Evolutionary conservation across 768 basidiomycete genomes (phyloP).

Genomic region (Boletus fagicola): DNA sequence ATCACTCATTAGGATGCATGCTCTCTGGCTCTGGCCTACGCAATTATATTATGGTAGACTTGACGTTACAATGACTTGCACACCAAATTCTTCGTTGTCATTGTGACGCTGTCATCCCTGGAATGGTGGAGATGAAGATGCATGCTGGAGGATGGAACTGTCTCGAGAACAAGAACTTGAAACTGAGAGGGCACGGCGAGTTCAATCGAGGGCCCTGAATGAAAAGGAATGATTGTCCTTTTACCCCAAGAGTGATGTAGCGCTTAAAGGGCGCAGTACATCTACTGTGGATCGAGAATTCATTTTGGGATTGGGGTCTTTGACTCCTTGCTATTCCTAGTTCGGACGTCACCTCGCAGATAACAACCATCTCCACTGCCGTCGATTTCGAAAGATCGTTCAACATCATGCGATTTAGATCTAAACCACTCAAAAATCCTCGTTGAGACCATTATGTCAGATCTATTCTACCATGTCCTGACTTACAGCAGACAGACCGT

Average conservation of each 20-base stretch:
- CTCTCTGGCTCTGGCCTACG: slow-evolving; percentile 7
- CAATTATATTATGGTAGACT: slow-evolving; percentile 13
- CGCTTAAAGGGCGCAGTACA: neutral
- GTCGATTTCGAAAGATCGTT: slow-evolving; percentile 21
- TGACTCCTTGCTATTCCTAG: neutral
- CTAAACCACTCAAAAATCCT: slow-evolving; percentile 31
- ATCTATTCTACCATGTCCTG: slow-evolving; percentile 11
- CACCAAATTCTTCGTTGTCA: neutral
- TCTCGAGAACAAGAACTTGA: neutral
- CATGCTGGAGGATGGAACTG: neutral
- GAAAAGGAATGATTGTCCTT: neutral
- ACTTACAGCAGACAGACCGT: slow-evolving; percentile 51
- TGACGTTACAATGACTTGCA: slow-evolving; percentile 1
- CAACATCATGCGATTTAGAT: slow-evolving; percentile 18
- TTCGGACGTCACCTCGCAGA: neutral
- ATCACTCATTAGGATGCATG: slow-evolving; percentile 19
- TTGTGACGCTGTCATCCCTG: no score
- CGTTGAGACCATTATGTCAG: slow-evolving; percentile 27
- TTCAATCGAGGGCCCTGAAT: neutral
- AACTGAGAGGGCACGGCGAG: neutral
- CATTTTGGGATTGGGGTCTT: neutral
- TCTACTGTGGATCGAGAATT: no score
- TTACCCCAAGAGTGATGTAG: neutral
- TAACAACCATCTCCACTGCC: slow-evolving; percentile 1
- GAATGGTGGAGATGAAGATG: neutral